Evolutionary conservation across 108 stramenopile genomes (phyloP).

Genomic region (Fragilaria radians): DNA sequence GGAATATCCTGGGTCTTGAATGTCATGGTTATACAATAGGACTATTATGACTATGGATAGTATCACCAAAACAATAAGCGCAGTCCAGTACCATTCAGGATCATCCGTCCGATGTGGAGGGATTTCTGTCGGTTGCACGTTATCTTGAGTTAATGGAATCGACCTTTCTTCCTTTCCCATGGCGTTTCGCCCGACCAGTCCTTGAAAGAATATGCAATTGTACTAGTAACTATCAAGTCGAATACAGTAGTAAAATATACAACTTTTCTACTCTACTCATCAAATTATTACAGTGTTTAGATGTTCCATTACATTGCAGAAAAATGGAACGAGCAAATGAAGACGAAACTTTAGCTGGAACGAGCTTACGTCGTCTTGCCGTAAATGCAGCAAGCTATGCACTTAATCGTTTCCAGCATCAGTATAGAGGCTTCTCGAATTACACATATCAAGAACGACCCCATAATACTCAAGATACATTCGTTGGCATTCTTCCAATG

Average conservation of each 20-base stretch:
- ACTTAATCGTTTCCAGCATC: constrained; percentile 2
- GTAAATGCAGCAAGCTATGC: constrained; percentile 12
- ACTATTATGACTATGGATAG: neutral
- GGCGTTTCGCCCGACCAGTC: neutral
- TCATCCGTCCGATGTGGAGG: neutral
- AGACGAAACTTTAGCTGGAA: constrained; percentile 4
- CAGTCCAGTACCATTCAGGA: neutral
- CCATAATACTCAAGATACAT: constrained; percentile 7
- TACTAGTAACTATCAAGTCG: too few relatives aligned
- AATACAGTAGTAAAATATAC: too few relatives aligned
- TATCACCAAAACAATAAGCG: neutral
- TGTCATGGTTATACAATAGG: neutral
- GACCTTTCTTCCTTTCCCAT: neutral
- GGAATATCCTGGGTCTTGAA: constrained; percentile 1
- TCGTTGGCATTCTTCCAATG: constrained; percentile 26
- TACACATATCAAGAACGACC: neutral
- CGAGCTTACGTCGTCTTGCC: constrained; percentile 8
- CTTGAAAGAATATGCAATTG: too few relatives aligned
- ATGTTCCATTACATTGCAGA: constrained; percentile 1
- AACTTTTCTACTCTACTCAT: too few relatives aligned
- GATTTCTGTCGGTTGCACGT: too few relatives aligned
- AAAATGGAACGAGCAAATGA: neutral
- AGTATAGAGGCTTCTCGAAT: neutral
- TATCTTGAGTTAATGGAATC: neutral
- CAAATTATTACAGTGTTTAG: too few relatives aligned